phyloP scores from a whole-genome alignment of 2,329 filamentous ascomycete species.

The Fusarium lyarnte region DNA sequence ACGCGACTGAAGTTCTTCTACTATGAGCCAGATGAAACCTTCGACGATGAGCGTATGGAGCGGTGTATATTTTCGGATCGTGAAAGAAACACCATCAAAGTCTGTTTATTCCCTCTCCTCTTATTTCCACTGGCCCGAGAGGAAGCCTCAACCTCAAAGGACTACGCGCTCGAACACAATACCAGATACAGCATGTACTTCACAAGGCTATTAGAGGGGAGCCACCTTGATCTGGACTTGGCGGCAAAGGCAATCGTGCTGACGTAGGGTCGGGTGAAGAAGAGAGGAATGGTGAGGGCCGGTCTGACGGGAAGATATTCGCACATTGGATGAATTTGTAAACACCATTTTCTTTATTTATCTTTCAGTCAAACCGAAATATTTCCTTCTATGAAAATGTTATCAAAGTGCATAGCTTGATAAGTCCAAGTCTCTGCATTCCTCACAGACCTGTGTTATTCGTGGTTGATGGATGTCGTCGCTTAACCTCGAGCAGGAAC shows the following conservation, averaged over 20 bases:
- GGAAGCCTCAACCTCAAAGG: accelerated
- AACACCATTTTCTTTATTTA: neutral
- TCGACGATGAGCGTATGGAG: neutral
- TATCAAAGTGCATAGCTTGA: too few relatives aligned
- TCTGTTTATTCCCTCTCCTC: neutral
- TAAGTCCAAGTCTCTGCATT: too few relatives aligned
- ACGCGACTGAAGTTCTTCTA: neutral
- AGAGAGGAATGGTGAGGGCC: neutral
- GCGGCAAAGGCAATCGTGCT: slow-evolving; percentile 1
- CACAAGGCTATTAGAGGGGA: neutral
- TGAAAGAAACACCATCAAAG: neutral
- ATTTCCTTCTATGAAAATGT: too few relatives aligned
- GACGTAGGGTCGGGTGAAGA: neutral
- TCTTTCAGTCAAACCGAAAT: too few relatives aligned
- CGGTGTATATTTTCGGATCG: neutral
- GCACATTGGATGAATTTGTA: neutral
- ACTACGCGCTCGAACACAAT: neutral
- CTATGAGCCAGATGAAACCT: neutral
- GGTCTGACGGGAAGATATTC: neutral
- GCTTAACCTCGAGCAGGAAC: too few relatives aligned
- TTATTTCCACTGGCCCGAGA: neutral
- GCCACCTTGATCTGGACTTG: neutral
- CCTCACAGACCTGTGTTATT: too few relatives aligned
- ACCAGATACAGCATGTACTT: neutral
- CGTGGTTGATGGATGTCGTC: too few relatives aligned